These are phyloP conservation scores for Aquanectria penicillioides DNA, from an alignment of 2,329 filamentous ascomycete species.

Conservation along the genomic window DNA sequence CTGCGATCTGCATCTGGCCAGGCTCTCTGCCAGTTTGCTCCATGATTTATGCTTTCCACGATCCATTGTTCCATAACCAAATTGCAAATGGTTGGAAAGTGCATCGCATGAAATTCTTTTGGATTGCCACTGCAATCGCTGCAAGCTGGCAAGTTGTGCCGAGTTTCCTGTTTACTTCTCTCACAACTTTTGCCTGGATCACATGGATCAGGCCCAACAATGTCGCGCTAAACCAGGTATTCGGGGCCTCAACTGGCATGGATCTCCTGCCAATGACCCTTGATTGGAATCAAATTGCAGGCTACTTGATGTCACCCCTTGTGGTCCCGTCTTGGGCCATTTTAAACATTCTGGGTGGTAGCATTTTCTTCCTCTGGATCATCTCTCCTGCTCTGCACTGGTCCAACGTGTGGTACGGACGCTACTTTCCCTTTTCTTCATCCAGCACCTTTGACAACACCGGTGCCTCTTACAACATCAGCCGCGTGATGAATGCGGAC, in stretches of 20 bases:
- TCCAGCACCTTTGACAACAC: conserved; percentile 65
- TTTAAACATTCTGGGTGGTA: conserved; percentile 24
- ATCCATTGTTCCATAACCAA: background rate
- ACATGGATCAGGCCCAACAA: conserved; percentile 61
- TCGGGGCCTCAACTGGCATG: conserved; percentile 57
- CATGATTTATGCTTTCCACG: background rate
- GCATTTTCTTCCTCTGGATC: conserved; percentile 60
- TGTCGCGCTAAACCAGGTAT: conserved; percentile 56
- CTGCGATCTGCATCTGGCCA: conserved; percentile 55
- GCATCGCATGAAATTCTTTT: conserved; percentile 57
- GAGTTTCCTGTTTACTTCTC: conserved; percentile 56
- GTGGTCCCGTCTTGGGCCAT: conserved; percentile 6
- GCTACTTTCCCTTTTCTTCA: conserved; percentile 62
- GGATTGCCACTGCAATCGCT: conserved; percentile 46
- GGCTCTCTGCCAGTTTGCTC: background rate
- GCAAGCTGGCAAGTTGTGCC: conserved; percentile 63
- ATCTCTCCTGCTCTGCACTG: conserved; percentile 58
- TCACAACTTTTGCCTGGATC: conserved; percentile 58
- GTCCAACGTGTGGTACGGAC: conserved; percentile 58
- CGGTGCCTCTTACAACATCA: conserved; percentile 58
- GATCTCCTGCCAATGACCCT: conserved; percentile 54
- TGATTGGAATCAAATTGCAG: conserved; percentile 46
- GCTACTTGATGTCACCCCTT: conserved; percentile 1
- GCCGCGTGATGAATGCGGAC: conserved; percentile 55
- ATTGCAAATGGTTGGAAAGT: conserved; percentile 47